Evolutionary conservation across 108 stramenopile species (phyloP).

Genomic region (Stephanodiscus triporus): DNA sequence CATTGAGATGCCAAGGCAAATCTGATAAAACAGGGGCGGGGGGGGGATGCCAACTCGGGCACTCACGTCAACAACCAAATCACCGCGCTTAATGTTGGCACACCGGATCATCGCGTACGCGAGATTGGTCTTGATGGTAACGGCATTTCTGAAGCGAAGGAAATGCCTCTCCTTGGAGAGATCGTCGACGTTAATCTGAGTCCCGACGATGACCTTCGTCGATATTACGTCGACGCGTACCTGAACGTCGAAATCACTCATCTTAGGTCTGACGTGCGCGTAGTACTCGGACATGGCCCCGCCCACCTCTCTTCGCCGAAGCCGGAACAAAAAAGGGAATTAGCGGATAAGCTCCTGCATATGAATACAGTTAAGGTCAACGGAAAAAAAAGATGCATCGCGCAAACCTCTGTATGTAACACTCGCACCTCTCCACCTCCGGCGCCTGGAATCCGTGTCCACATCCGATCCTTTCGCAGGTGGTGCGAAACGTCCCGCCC

Average conservation of each 20-base stretch:
- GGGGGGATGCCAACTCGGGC: background rate
- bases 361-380: no score
- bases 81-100: conserved; percentile 52
- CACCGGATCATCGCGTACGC: conserved; percentile 71
- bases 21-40: background rate
- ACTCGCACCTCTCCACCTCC: conserved; percentile 50
- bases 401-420: background rate
- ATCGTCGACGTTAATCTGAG: conserved; percentile 69
- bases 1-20: background rate
- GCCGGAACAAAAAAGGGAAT: no score
- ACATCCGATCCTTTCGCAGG: conserved; percentile 69
- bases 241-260: conserved; percentile 67
- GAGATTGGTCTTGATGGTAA: conserved; percentile 75
- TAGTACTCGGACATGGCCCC: conserved; percentile 67
- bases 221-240: conserved; percentile 65
- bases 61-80: conserved; percentile 50
- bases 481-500: conserved; percentile 61
- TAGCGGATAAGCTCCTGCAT: no score
- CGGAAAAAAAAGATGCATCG: background rate
- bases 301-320: conserved; percentile 54
- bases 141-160: conserved; percentile 66
- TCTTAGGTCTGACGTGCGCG: conserved; percentile 53
- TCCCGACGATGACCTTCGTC: conserved; percentile 59
- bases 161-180: conserved; percentile 65
- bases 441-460: conserved; percentile 64